phyloP scores from a whole-genome alignment of 352 stramenopile species.

The Pilasporangium apinafurcum region DNA sequence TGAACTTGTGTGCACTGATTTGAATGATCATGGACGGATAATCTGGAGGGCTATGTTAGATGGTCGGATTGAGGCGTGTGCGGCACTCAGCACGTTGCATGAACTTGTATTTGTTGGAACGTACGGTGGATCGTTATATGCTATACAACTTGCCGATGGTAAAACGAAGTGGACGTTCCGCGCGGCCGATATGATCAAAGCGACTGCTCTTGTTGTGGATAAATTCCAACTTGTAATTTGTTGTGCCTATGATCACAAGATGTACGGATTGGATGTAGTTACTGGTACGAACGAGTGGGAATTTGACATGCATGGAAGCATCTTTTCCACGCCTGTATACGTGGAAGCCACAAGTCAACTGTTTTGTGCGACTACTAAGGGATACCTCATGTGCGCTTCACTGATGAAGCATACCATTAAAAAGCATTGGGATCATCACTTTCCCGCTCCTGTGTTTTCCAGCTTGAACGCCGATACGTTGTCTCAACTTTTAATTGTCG shows the following conservation, averaged over 20 bases:
- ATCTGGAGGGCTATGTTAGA: slow-evolving; percentile 40
- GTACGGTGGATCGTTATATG: slow-evolving; percentile 42
- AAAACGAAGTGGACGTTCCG: slow-evolving; percentile 22
- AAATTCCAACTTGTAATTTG: slow-evolving; percentile 25
- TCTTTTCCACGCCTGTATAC: slow-evolving; percentile 41
- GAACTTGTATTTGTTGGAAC: slow-evolving; percentile 40
- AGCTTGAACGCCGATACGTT: slow-evolving; percentile 21
- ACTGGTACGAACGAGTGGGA: slow-evolving; percentile 18
- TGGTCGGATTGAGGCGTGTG: slow-evolving; percentile 50
- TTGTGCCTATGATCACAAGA: slow-evolving; percentile 40
- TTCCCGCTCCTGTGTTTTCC: slow-evolving; percentile 50
- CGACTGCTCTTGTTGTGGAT: slow-evolving; percentile 37
- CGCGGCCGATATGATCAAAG: slow-evolving; percentile 37
- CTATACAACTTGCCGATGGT: slow-evolving; percentile 26
- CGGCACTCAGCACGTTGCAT: slow-evolving; percentile 21
- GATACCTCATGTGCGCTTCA: slow-evolving; percentile 17
- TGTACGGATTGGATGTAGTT: slow-evolving; percentile 25
- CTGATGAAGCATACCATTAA: background rate
- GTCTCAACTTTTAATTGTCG: slow-evolving; percentile 21
- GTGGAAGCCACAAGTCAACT: slow-evolving; percentile 11
- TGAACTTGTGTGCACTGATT: slow-evolving; percentile 35
- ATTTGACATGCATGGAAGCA: slow-evolving; percentile 24
- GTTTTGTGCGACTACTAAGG: slow-evolving; percentile 34
- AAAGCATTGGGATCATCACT: slow-evolving; percentile 1
- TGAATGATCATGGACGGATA: slow-evolving; percentile 10